phyloP scores from a whole-genome alignment of 108 stramenopile genomes.

The Cyclotella sp. region DNA sequence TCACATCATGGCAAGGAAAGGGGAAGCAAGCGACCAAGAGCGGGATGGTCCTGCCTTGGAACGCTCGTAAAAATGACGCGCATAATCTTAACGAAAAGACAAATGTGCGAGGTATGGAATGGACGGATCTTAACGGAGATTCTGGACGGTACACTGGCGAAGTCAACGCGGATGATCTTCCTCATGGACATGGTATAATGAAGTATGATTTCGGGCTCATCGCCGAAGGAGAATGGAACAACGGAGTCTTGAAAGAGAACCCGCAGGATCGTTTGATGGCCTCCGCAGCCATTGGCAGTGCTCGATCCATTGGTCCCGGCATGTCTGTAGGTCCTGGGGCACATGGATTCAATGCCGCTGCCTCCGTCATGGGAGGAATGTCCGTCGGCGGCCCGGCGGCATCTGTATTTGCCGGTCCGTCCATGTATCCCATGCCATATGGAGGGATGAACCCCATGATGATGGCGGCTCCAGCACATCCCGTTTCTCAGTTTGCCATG shows the following conservation, averaged over 20 bases:
- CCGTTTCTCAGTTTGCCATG: background rate
- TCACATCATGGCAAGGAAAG: conserved; percentile 22
- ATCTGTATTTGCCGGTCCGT: background rate
- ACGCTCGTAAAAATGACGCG: conserved; percentile 23
- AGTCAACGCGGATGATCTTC: background rate
- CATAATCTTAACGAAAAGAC: conserved; percentile 7
- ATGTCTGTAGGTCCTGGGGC: conserved; percentile 25
- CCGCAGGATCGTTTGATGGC: conserved; percentile 13
- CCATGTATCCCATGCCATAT: background rate
- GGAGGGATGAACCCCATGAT: conserved; percentile 21
- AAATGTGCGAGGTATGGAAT: conserved; percentile 25
- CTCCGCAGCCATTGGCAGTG: conserved; percentile 2
- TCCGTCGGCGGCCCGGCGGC: background rate
- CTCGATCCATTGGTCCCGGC: conserved; percentile 17
- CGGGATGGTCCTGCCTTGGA: conserved; percentile 19
- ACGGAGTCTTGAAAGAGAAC: conserved; percentile 23
- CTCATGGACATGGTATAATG: conserved; percentile 25
- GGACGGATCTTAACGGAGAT: conserved; percentile 22
- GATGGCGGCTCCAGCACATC: background rate
- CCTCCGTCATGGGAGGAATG: conserved; percentile 10
- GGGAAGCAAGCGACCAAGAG: conserved; percentile 10
- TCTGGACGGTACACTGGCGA: conserved; percentile 26
- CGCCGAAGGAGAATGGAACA: conserved; percentile 31
- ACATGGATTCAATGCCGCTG: background rate
- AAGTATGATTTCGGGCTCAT: conserved; percentile 30